Evolutionary conservation across 1,139 yeast genomes (phyloP), one percentile per base, ranked within the genome.

Genomic region (Pneumocystis wakefieldiae): DNA sequence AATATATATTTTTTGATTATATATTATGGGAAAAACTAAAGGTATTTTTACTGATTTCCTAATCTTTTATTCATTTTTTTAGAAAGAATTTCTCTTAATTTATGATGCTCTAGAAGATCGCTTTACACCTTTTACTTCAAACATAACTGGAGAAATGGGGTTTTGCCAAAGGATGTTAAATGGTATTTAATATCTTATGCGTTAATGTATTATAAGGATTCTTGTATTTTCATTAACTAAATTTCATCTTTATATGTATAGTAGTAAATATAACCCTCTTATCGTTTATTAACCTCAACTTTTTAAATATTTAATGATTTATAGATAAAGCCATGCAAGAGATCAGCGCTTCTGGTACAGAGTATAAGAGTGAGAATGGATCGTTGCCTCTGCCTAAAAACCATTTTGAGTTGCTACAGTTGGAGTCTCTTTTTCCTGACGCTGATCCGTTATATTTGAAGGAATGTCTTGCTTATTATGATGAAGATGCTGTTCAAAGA

Each of bases 1-100:
- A 91, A n/a, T 94, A 92, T 73, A 86, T 91, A 60, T 92, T 94
- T 73, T 94, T 94, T 73, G 98, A 94, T 72, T 97, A 97, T 4
- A 89, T 86, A 68, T 83, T 87, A 66, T 94, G 99, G 99, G 96
- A 89, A 71, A 88, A 89, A 75, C 90, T 92, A 68, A 90, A 87
- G 69, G 55, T 48, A 2, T 41, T 48, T 48, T 24, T 37, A 37
- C 1, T 12, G 10, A 3, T 48, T 48, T 48, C 24, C 12, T 48
- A 24, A 12, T 24, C 1, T 24, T 48, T 17, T 41, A 7, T 17
- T 19, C 12, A 8, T 24, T 48, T 24, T 19, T 48, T 48, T 48
- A 48, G 55, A 65, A 65, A 62, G 67, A 64, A 48, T 63, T 65
- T 59, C 63, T 64, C 59, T 59, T 65, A 38, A 60, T 65, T 59